Percentiles rank a stretch among this genome's conserved stretches.
Evolutionary conservation across 2,329 filamentous ascomycete genomes (phyloP).

Genomic region (Biscogniauxia marginata): DNA sequence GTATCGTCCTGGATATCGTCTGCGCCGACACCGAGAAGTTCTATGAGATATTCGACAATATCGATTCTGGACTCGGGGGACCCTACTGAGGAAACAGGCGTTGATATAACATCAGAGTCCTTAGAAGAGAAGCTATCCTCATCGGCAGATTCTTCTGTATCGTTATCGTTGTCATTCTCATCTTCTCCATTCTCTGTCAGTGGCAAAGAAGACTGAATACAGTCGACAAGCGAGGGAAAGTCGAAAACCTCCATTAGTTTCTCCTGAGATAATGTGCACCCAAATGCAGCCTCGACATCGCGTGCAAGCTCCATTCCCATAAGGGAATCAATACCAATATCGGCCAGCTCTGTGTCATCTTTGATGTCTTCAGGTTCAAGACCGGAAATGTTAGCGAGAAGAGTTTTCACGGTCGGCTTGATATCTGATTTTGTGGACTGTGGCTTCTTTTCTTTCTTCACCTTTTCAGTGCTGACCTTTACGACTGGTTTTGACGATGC

Average conservation of each 20-base stretch:
- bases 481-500: background rate
- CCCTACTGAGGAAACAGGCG: no score
- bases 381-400: slow-evolving; percentile 32
- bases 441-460: no score
- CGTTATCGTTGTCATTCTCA: no score
- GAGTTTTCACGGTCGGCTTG: slow-evolving; percentile 10
- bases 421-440: background rate
- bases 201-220: no score
- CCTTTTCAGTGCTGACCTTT: background rate
- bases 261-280: slow-evolving; percentile 27
- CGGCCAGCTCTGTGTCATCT: slow-evolving; percentile 33
- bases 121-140: no score
- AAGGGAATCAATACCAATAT: slow-evolving; percentile 48
- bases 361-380: slow-evolving; percentile 36
- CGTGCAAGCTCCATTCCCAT: slow-evolving; percentile 46
- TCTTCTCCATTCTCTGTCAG: no score
- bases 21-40: no score
- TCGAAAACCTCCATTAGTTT: slow-evolving; percentile 32
- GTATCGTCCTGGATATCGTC: no score
- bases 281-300: slow-evolving; percentile 40
- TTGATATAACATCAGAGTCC: no score
- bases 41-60: no score
- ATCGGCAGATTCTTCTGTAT: no score
- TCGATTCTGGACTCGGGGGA: no score
- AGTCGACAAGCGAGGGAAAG: slow-evolving; percentile 27